Evolutionary conservation across 441 rosid species (phyloP).

Genomic region (Adansonia gregorii): DNA sequence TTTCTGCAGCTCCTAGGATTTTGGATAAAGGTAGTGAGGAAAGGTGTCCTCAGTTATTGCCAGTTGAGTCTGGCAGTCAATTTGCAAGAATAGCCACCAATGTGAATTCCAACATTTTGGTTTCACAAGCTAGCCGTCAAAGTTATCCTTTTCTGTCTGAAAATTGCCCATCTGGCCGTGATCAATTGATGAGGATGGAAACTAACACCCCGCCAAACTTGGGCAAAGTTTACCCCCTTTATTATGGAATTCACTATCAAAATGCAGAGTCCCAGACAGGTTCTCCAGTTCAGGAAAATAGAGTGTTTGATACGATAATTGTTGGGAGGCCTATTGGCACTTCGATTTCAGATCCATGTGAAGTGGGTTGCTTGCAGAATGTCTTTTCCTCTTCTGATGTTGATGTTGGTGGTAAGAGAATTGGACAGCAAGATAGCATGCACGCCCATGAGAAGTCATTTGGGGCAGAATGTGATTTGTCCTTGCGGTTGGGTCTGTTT

Average conservation of each 20-base stretch:
- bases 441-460: slow-evolving; percentile 40
- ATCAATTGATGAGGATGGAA: slow-evolving; percentile 44
- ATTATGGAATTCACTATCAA: slow-evolving; percentile 39
- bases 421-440: slow-evolving; percentile 33
- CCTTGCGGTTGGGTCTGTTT: slow-evolving; percentile 73
- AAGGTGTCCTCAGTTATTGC: slow-evolving; percentile 33
- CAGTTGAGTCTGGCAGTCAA: slow-evolving; percentile 41
- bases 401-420: slow-evolving; percentile 36
- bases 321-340: slow-evolving; percentile 47
- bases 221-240: slow-evolving; percentile 52
- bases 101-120: slow-evolving; percentile 32
- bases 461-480: slow-evolving; percentile 67
- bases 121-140: slow-evolving; percentile 38
- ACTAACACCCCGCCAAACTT: slow-evolving; percentile 33
- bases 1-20: slow-evolving; percentile 42
- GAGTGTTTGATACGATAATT: slow-evolving; percentile 30
- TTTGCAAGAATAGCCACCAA: slow-evolving; percentile 37
- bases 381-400: slow-evolving; percentile 31
- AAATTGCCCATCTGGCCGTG: slow-evolving; percentile 33
- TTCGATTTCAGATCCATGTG: slow-evolving; percentile 22
- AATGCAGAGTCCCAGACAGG: slow-evolving; percentile 30
- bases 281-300: slow-evolving; percentile 31
- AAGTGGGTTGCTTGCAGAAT: slow-evolving; percentile 26
- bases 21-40: slow-evolving; percentile 37
- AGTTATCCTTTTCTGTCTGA: slow-evolving; percentile 50